phyloP scores from a whole-genome alignment of 306 rosid genomes.

The Castanea sativa region DNA sequence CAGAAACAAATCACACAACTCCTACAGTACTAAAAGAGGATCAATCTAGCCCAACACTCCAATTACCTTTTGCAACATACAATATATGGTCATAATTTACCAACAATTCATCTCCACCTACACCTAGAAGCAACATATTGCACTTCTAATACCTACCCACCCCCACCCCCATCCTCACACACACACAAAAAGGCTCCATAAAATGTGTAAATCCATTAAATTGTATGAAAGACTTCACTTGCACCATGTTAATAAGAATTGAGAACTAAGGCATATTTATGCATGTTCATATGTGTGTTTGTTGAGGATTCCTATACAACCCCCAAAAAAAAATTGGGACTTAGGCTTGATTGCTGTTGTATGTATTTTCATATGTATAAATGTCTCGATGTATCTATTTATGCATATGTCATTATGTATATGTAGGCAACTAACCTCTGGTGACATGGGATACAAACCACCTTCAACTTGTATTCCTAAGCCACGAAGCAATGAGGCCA shows the following conservation, averaged over 20 bases:
- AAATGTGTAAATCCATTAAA: neutral
- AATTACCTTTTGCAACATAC: neutral
- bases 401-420: neutral
- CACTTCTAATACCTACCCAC: neutral
- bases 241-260: neutral
- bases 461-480: slow-evolving; percentile 76
- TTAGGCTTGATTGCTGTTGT: too few relatives aligned
- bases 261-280: neutral
- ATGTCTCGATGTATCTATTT: neutral
- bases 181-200: neutral
- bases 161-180: too few relatives aligned
- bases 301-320: neutral
- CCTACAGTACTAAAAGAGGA: neutral
- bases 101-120: neutral
- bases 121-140: neutral
- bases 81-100: neutral
- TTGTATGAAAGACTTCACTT: neutral
- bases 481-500: slow-evolving; percentile 83
- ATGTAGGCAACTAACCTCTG: slow-evolving; percentile 43
- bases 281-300: neutral
- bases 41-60: neutral
- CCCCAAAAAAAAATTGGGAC: too few relatives aligned
- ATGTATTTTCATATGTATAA: too few relatives aligned
- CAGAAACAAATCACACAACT: neutral
- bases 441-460: slow-evolving; percentile 38